Evolutionary conservation across 495 filamentous ascomycete genomes (phyloP), one percentile per base, ranked within the genome.

Genomic region (Paragyromitra xinjiangensis): DNA sequence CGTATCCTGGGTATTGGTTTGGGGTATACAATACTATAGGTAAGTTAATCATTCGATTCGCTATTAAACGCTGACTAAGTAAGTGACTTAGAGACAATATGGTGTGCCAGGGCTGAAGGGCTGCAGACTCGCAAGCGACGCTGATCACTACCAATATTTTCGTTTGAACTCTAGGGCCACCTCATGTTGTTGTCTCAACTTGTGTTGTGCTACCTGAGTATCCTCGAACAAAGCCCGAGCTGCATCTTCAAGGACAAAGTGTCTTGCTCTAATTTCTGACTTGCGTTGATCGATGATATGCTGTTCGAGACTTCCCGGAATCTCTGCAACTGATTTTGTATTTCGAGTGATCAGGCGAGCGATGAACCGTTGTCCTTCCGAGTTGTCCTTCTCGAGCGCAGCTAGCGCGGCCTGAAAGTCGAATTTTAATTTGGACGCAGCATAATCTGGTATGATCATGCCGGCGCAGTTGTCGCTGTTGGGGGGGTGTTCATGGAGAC

Each of bases 321-420:
- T 51, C 9, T 63, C 29, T 19, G 55, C 42, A 6, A 37, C 26
- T 12, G 68, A 53, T 16, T 62, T 63, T 39, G 68, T 24, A 26
- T 71, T 71, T 71, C 26, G 56, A 19, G 56, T 69, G 42, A 71
- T 63, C 34, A 71, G 56, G 3, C 26, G 56, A 50, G 56, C 45
- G 26, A 71, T 62, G 16, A 63, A 63, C 12, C 50, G 61, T 50
- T 51, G 44, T 19, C 4, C 22, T 37, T 51, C 42, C 22, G 26
- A 16, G 4, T 71, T 40, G 16, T 16, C 5, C 12, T 63, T 34
- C 5, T 50, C 40, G 29, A 63, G 16, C 16, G 55, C 19, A 22
- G 65, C 19, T 26, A 69, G 19, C n/a, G 37, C 9, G 37, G 19
- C 37, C 12, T 58, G 11, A 39, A 62, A 51, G 4, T 39, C 14